Evolutionary conservation across 176 grass and related monocot genomes (phyloP).

Genomic region (Alloteropsis semialata): DNA sequence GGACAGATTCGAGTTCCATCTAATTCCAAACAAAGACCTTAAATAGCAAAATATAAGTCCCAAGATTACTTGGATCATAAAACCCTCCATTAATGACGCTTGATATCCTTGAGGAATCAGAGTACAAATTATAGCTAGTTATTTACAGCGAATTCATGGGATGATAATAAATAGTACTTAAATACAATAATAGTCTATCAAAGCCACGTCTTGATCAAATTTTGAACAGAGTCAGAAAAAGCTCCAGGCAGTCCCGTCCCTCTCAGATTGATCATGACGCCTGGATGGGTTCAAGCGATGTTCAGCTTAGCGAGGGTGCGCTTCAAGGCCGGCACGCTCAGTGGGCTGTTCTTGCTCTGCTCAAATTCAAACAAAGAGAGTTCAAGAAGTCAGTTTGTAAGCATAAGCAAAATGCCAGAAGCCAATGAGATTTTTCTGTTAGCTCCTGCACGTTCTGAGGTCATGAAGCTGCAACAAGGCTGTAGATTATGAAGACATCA

Average conservation of each 20-base stretch:
- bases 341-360: conserved; percentile 80
- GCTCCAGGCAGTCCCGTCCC: conserved; percentile 17
- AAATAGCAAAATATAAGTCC: too few relatives aligned
- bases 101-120: not conserved
- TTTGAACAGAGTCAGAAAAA: conserved; percentile 22
- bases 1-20: too few relatives aligned
- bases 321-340: conserved; percentile 62
- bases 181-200: conserved; percentile 4
- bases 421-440: not conserved
- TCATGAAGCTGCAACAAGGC: not conserved
- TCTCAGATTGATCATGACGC: not conserved
- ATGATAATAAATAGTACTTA: not conserved
- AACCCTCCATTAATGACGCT: not conserved
- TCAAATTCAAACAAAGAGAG: conserved; percentile 7
- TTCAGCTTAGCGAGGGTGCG: conserved; percentile 51
- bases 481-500: not conserved
- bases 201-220: conserved; percentile 26
- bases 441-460: not conserved
- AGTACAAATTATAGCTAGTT: conserved; percentile 30
- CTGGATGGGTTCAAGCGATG: conserved; percentile 10
- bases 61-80: not conserved
- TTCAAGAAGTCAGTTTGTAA: not conserved
- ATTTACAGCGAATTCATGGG: conserved; percentile 33
- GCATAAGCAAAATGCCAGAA: not conserved
- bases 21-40: too few relatives aligned